Evolutionary conservation across 257 asterid genomes (phyloP).

Genomic region (Nicotiana tabacum): DNA sequence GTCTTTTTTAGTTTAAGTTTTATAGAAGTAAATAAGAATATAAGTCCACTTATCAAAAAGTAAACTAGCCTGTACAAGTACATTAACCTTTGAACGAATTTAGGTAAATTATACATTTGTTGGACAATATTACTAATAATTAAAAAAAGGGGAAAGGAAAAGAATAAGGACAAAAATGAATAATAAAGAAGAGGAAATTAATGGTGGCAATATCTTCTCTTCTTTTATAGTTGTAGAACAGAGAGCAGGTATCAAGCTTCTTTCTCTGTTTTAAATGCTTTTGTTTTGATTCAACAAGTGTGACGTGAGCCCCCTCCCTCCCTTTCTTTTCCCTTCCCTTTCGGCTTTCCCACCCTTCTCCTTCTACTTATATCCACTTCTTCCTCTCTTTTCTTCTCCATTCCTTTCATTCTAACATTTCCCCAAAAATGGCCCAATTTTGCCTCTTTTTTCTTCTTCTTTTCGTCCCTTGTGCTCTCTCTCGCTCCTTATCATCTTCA

Average conservation of each 20-base stretch:
- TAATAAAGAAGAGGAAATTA: background rate
- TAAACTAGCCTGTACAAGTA: too few species aligned
- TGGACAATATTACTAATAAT: too few species aligned
- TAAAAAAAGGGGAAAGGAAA: too few species aligned
- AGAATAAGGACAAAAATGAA: background rate
- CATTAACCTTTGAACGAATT: too few species aligned
- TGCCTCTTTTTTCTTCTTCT: background rate
- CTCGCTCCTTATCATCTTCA: background rate
- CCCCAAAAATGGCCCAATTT: background rate
- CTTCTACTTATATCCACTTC: background rate
- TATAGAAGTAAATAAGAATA: too few species aligned
- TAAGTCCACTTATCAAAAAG: too few species aligned
- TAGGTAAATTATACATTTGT: too few species aligned
- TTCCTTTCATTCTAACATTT: background rate
- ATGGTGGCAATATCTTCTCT: background rate
- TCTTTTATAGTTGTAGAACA: background rate
- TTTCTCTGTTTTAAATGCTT: slow-evolving; percentile 14
- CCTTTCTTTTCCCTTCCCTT: background rate
- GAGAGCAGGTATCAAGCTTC: slow-evolving; percentile 12
- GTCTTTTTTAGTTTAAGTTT: too few species aligned
- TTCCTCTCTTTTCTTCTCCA: background rate
- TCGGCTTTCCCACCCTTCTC: background rate
- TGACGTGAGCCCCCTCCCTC: slow-evolving; percentile 13
- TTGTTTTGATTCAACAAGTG: slow-evolving; percentile 11
- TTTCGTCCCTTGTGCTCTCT: background rate